Base-by-base conservation (phyloP, 2,329 filamentous ascomycete genomes). In the Alternaria sp. region DNA sequence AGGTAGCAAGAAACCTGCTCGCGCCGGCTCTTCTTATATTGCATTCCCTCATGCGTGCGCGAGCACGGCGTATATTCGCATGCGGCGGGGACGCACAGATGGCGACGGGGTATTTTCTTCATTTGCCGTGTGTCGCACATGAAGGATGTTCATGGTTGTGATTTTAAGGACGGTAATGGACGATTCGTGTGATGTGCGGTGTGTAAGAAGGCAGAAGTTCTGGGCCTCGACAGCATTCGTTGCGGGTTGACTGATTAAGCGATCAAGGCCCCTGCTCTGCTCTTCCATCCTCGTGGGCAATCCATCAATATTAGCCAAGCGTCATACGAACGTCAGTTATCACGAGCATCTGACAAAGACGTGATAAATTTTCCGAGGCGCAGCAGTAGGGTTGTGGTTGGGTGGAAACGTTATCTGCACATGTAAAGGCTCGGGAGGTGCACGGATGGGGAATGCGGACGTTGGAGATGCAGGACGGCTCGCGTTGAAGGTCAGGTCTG, bases 261-360 rank as follows among this genome's bases (percentile, higher is more conserved):
- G 18, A 23, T 3, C 3, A 14, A 50, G n/a, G 30, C 30, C 30
- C 30, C 30, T 33, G 30, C 30, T 33, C 14, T 15, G 30, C 15
- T 33, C 21, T 21, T 51, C 23, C 18, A 21, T 37, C 18, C 26
- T 51, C 18, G 28, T 51, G 28, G 28, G 20, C 15, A 18, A 37
- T 33, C 25, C 49, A 14, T 51, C 28, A 37, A 37, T 33, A 37
- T 33, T 51, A 51, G 49, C 28, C 49, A 21, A 20, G 3, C 21
- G 49, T 51, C 18, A 26, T 51, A 51, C 26, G 12, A 21, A 51
- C n/a, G 12, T 23, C 28, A 37, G 9, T 37, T 1, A 21, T 51
- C 49, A 51, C 2, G 18, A 15, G 49, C 26, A 21, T 14, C 30
- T 71, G 69, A 68, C 65, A 66, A 70, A 70, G 68, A 56, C 46